phyloP scores from a whole-genome alignment of 768 basidiomycete species.

The Russula brevipes region DNA sequence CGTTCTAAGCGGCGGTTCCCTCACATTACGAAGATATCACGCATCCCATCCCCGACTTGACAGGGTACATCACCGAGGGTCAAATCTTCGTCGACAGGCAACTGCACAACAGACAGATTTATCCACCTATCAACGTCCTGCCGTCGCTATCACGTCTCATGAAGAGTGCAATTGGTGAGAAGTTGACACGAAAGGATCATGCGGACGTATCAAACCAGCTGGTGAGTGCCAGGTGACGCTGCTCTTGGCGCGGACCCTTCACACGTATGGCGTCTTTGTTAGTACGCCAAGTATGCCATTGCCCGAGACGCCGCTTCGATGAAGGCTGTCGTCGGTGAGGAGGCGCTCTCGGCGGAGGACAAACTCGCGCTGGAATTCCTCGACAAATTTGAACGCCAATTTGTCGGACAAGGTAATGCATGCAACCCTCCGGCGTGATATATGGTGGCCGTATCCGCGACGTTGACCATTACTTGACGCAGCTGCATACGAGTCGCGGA shows the following conservation, averaged over 20 bases:
- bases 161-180: slow-evolving; percentile 99
- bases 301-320: slow-evolving; percentile 95
- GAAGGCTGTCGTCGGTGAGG: slow-evolving; percentile 99
- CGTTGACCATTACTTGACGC: slow-evolving; percentile 10
- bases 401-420: slow-evolving; percentile 85
- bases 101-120: slow-evolving; percentile 93
- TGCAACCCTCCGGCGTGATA: neutral
- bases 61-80: slow-evolving; percentile 98
- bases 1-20: slow-evolving; percentile 17
- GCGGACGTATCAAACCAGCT: slow-evolving; percentile 99
- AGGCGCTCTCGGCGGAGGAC: slow-evolving; percentile 91
- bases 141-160: slow-evolving; percentile 98
- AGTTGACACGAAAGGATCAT: slow-evolving; percentile 96
- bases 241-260: slow-evolving; percentile 18
- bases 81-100: slow-evolving; percentile 99
- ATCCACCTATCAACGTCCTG: slow-evolving; percentile 98
- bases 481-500: slow-evolving; percentile 93
- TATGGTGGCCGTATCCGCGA: neutral
- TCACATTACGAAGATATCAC: slow-evolving; percentile 73
- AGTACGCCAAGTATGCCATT: slow-evolving; percentile 99
- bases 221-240: slow-evolving; percentile 43
- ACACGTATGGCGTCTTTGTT: slow-evolving; percentile 25
- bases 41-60: slow-evolving; percentile 99
- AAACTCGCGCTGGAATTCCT: slow-evolving; percentile 96
- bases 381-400: slow-evolving; percentile 95